Percentiles rank a stretch among this genome's conserved stretches.
These are phyloP conservation scores for Mycena epipterygia DNA, from an alignment of 768 basidiomycete species.

Conservation along the genomic window DNA sequence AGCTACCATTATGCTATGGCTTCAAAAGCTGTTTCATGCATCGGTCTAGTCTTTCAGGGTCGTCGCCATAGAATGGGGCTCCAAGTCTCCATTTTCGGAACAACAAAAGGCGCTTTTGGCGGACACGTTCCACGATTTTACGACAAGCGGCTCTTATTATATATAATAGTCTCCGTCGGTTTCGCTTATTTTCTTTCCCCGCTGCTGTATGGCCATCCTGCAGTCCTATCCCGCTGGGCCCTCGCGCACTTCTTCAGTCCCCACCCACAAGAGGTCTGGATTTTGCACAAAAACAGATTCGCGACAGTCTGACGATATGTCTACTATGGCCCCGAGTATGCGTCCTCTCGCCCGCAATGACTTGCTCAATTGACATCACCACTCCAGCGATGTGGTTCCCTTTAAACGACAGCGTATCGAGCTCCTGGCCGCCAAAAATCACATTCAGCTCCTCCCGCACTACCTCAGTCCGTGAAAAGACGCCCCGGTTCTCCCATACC, in stretches of 20 bases:
- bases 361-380: not conserved
- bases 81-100: constrained; percentile 22
- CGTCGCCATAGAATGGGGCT: constrained; percentile 23
- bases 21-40: constrained; percentile 1
- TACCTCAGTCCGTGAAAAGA: not conserved
- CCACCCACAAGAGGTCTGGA: not conserved
- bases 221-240: not conserved
- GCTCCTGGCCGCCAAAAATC: constrained; percentile 33
- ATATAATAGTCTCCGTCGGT: not conserved
- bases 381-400: constrained; percentile 25
- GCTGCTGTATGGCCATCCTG: constrained; percentile 5
- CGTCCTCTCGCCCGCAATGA: not conserved
- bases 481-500: not conserved
- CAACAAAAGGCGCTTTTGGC: constrained; percentile 28
- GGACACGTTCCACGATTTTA: constrained; percentile 22
- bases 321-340: constrained; percentile 19
- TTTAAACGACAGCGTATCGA: constrained; percentile 16
- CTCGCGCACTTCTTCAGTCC: not conserved
- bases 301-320: not conserved
- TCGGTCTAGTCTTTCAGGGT: constrained; percentile 8
- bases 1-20: constrained; percentile 11
- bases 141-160: constrained; percentile 15
- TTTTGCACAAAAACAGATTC: not conserved
- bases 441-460: constrained; percentile 4
- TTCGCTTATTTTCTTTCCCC: constrained; percentile 1